Percentiles rank a stretch among this genome's conserved stretches.
Evolutionary conservation across 2,329 filamentous ascomycete species (phyloP).

Genomic region (Hortaea werneckii): DNA sequence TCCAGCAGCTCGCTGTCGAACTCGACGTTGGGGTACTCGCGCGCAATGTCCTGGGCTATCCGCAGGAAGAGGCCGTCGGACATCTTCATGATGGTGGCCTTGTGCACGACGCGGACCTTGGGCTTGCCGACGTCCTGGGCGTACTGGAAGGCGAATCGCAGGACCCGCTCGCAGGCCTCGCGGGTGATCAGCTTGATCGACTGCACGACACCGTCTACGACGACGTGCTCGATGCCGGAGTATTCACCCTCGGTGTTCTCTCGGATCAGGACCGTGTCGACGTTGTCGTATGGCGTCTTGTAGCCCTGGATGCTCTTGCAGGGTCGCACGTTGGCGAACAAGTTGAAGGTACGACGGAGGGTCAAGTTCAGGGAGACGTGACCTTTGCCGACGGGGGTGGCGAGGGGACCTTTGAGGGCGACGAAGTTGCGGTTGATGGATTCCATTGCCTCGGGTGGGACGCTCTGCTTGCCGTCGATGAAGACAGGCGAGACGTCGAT

Average conservation of each 20-base stretch:
- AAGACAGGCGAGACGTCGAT: constrained; percentile 90
- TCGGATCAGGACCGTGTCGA: constrained; percentile 94
- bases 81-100: constrained; percentile 99
- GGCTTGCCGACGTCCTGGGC: constrained; percentile 85
- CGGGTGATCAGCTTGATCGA: constrained; percentile 99
- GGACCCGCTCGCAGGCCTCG: constrained; percentile 87
- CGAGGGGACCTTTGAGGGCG: constrained; percentile 93
- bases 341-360: constrained; percentile 97
- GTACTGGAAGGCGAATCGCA: constrained; percentile 97
- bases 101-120: constrained; percentile 97
- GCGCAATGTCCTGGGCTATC: constrained; percentile 73
- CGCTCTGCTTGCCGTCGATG: constrained; percentile 91
- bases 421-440: constrained; percentile 95
- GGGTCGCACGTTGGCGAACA: constrained; percentile 97
- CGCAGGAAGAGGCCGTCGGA: constrained; percentile 95
- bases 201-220: constrained; percentile 95
- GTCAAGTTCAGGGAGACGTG: constrained; percentile 99
- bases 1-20: constrained; percentile 97
- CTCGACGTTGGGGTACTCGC: constrained; percentile 91
- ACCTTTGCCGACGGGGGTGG: constrained; percentile 96
- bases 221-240: constrained; percentile 96
- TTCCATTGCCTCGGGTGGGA: constrained; percentile 83
- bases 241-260: constrained; percentile 99
- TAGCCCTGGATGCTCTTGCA: constrained; percentile 94
- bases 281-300: constrained; percentile 96